These are phyloP conservation scores for Rhizomucor miehei DNA, from an alignment of 371 early-diverging fungal genomes.

Conservation along the genomic window DNA sequence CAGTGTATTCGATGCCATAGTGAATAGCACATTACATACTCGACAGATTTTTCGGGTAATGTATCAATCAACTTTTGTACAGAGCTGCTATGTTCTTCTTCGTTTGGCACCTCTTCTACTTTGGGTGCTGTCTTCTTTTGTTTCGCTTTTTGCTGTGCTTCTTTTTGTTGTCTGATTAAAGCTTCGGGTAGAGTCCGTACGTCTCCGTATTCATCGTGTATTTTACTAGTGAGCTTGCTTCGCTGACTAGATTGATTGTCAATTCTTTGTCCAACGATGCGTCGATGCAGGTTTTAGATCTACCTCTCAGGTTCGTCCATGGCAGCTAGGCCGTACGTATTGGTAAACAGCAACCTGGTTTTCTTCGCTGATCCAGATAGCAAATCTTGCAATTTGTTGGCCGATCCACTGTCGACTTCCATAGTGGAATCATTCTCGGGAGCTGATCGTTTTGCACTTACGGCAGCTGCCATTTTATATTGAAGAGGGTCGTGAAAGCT, in stretches of 20 bases:
- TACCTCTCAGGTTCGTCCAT: constrained; percentile 59
- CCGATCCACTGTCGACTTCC: constrained; percentile 4
- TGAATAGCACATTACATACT: not conserved
- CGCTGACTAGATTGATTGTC: constrained; percentile 49
- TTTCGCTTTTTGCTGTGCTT: constrained; percentile 42
- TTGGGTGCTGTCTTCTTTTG: constrained; percentile 19
- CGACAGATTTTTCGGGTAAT: constrained; percentile 30
- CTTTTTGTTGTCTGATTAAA: constrained; percentile 55
- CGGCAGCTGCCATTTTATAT: constrained; percentile 9
- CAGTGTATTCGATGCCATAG: not conserved
- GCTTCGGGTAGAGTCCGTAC: constrained; percentile 65
- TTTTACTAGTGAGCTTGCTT: constrained; percentile 70
- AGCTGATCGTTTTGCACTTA: constrained; percentile 22
- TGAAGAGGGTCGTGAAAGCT: not conserved
- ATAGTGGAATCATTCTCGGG: constrained; percentile 14
- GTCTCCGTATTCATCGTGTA: constrained; percentile 70
- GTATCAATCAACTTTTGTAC: constrained; percentile 42
- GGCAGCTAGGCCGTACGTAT: constrained; percentile 50
- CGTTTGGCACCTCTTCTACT: constrained; percentile 37
- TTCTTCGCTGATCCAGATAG: constrained; percentile 51
- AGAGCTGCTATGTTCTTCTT: constrained; percentile 17
- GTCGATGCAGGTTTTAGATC: not conserved
- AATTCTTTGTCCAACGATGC: not conserved
- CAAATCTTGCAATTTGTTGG: constrained; percentile 23
- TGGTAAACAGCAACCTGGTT: constrained; percentile 55